These are phyloP conservation scores for Ceraceosorus guamensis DNA, from an alignment of 1,284 basidiomycete genomes.

Conservation along the genomic window DNA sequence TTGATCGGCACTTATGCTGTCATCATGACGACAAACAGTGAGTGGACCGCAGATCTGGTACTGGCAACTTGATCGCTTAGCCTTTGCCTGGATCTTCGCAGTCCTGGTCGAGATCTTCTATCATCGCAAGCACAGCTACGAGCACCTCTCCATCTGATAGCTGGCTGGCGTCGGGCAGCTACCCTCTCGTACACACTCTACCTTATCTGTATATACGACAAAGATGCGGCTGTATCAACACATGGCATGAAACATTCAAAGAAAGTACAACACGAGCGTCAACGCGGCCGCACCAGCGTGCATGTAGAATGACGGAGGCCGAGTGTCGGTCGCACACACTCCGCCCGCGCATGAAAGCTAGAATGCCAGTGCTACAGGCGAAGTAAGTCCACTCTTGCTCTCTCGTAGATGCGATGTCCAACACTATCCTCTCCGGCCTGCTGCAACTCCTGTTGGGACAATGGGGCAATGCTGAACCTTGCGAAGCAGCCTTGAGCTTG, in stretches of 20 bases:
- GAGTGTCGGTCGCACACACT: background rate
- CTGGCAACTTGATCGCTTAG: background rate
- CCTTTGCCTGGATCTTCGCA: background rate
- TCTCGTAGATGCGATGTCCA: conserved; percentile 7
- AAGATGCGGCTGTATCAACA: background rate
- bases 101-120: background rate
- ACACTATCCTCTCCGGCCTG: conserved; percentile 5
- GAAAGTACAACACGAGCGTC: background rate
- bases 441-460: conserved; percentile 1
- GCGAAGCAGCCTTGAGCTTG: conserved; percentile 4
- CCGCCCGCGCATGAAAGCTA: too few species aligned
- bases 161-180: too few species aligned
- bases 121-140: background rate
- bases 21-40: conserved; percentile 21
- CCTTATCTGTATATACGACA: too few species aligned
- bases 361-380: conserved; percentile 1
- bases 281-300: background rate
- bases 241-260: background rate
- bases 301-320: background rate
- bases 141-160: too few species aligned
- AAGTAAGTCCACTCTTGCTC: conserved; percentile 10
- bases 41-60: background rate
- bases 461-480: conserved; percentile 4
- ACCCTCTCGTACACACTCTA: too few species aligned
- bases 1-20: conserved; percentile 64